Evolutionary conservation across 202 grass and related monocot species (phyloP), one percentile per base, ranked within the genome.

Genomic region (Panicum virgatum): DNA sequence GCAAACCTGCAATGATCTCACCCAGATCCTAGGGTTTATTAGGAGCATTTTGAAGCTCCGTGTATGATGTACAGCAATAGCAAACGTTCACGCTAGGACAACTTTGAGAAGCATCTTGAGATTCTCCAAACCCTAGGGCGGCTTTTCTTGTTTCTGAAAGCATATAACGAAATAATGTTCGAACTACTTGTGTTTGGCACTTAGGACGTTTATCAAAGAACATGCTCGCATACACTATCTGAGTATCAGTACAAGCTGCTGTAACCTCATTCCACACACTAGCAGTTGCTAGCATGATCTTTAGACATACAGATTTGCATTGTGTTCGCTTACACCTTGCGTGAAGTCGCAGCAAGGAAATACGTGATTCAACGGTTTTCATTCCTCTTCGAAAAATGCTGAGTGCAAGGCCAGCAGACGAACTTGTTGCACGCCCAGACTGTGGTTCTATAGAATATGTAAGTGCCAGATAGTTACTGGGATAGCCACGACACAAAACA

Each of bases 31-130:
- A 66, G 26, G 47, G 29, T 27, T 81, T 43, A 50, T 6, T n/a
- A 69, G 66, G 0, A 77, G 72, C 42, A 47, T 51, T 78, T 72
- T 52, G 29, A 86, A 67, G 66, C 23, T 82, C 38, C 47, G 70
- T 39, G 70, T 39, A 29, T 64, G 57, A 82, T 86, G 83, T 89
- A 89, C 82, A 89, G 87, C 26, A 27, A 54, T 58, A 78, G 65
- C 58, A 47, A 40, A 66, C n/a, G 62, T 15, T 59, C 72, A 30
- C 7, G 40, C 47, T 80, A 65, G 11, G 36, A 57, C 4, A 5
- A 71, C 57, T 43, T 22, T 12, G 25, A 76, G 69, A 37, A 62
- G 61, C 59, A 36, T 79, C 47, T n/a, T n/a, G n/a, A 84, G 64
- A 58, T 48, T 72, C 9, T 50, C 30, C 1, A 29, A 26, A 63